These are phyloP conservation scores for Cordyceps sp. DNA, from an alignment of 2,329 filamentous ascomycete genomes.

Conservation along the genomic window DNA sequence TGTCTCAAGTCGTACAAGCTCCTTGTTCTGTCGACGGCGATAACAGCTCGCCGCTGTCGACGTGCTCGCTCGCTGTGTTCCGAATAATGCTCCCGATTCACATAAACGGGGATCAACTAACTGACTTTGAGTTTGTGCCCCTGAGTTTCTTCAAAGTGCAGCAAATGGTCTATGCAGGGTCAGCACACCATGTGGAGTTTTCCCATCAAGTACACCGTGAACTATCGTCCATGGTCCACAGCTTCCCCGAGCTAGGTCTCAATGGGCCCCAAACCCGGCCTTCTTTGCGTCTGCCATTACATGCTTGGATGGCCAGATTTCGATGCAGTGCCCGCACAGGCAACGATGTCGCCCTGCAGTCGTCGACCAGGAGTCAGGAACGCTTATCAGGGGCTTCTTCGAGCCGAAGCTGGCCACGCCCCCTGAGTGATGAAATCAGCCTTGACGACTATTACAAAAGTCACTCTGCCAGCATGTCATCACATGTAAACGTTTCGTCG, in stretches of 20 bases:
- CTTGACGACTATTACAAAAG: no score
- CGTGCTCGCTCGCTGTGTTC: constrained; percentile 31
- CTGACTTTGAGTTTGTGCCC: constrained; percentile 41
- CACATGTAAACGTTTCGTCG: no score
- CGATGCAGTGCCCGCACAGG: no score
- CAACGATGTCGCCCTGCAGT: no score
- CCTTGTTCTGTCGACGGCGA: constrained; percentile 17
- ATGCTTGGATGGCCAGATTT: no score
- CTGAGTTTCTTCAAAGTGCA: constrained; percentile 49
- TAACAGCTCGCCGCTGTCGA: constrained; percentile 1
- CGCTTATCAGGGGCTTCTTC: no score
- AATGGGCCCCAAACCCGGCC: no score
- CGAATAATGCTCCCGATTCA: constrained; percentile 46
- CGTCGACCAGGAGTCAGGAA: no score
- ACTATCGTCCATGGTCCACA: constrained; percentile 21
- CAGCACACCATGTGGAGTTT: constrained; percentile 37
- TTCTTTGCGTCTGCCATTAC: no score
- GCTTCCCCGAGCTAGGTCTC: constrained; percentile 5
- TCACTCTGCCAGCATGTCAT: no score
- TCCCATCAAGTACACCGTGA: constrained; percentile 43
- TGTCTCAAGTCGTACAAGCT: constrained; percentile 23
- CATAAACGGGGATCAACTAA: constrained; percentile 28
- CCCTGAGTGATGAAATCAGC: no score
- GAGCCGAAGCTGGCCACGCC: no score
- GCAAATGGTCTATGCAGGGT: constrained; percentile 39